phyloP scores from a whole-genome alignment of 176 grass and related monocot genomes.

The Oryza glaberrima region DNA sequence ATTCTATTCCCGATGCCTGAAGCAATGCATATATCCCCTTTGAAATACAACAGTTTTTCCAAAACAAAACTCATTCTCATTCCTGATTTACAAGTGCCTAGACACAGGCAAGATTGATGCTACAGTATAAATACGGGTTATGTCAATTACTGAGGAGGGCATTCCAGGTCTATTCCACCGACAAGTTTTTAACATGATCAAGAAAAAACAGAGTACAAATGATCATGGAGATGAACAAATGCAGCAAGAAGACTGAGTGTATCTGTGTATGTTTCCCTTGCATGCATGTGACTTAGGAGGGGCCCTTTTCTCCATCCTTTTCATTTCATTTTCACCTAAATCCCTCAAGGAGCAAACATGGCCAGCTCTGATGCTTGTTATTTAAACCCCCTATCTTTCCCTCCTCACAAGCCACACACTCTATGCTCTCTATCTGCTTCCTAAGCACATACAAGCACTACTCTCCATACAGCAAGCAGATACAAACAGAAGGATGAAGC shows the following conservation, averaged over 20 bases:
- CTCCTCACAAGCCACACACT: slow-evolving; percentile 45
- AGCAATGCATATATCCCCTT: background rate
- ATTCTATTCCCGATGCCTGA: background rate
- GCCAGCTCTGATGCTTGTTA: slow-evolving; percentile 50
- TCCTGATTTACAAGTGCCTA: background rate
- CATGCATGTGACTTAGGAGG: slow-evolving; percentile 55
- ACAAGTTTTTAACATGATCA: slow-evolving; percentile 38
- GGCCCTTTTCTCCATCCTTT: slow-evolving; percentile 32
- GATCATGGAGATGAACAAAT: slow-evolving; percentile 37
- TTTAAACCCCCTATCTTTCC: slow-evolving; percentile 58
- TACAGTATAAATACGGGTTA: background rate
- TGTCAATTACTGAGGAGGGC: background rate
- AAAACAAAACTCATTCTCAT: background rate
- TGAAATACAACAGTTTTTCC: too few relatives aligned
- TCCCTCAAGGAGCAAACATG: slow-evolving; percentile 44
- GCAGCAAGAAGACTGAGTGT: slow-evolving; percentile 33
- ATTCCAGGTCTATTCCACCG: slow-evolving; percentile 16
- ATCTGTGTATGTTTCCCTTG: background rate
- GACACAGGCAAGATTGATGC: background rate
- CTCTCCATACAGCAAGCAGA: slow-evolving; percentile 60
- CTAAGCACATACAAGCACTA: slow-evolving; percentile 38
- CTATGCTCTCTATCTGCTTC: slow-evolving; percentile 12
- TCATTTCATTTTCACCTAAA: slow-evolving; percentile 45
- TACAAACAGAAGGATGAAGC: slow-evolving; percentile 60
- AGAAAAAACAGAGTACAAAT: slow-evolving; percentile 3